These are phyloP conservation scores for Pseudozyma thailandica DNA, from an alignment of 1,284 basidiomycete genomes.

Conservation along the genomic window DNA sequence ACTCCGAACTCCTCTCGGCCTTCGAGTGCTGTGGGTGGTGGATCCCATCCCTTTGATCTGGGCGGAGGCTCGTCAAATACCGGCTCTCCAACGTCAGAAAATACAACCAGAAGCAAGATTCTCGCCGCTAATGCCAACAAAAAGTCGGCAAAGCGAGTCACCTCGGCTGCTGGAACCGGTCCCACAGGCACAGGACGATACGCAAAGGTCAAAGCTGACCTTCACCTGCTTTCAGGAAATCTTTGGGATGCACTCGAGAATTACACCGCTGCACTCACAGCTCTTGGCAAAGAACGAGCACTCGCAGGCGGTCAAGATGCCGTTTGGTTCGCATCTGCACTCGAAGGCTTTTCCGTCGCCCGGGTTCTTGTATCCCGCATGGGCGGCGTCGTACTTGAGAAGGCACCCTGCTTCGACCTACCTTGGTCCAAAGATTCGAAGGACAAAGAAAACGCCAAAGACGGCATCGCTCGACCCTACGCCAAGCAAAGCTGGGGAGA, in stretches of 20 bases:
- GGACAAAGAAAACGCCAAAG: conserved; percentile 56
- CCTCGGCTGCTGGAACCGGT: conserved; percentile 28
- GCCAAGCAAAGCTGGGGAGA: conserved; percentile 57
- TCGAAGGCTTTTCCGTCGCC: conserved; percentile 66
- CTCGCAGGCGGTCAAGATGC: conserved; percentile 67
- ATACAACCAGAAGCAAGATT: conserved; percentile 34
- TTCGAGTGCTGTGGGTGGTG: conserved; percentile 40
- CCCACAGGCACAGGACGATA: conserved; percentile 54
- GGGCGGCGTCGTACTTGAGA: conserved; percentile 59
- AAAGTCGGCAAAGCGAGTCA: conserved; percentile 32
- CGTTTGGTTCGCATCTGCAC: conserved; percentile 65
- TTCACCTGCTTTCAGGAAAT: conserved; percentile 59
- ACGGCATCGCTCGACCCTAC: conserved; percentile 44
- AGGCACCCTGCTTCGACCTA: conserved; percentile 54
- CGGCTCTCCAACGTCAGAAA: conserved; percentile 33
- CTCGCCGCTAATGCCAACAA: conserved; percentile 45
- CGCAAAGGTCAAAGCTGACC: conserved; percentile 61
- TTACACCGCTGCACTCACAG: conserved; percentile 54
- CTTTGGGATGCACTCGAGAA: conserved; percentile 60
- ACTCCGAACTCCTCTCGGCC: conserved; percentile 26
- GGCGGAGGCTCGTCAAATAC: conserved; percentile 15
- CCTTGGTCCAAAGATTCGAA: conserved; percentile 41
- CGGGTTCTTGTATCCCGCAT: conserved; percentile 57
- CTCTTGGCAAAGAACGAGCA: conserved; percentile 59
- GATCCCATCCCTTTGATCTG: conserved; percentile 41